A percentile compares a stretch with the other conserved stretches of the same genome.
Conservation (phyloP, 176 grass and related monocot species). For the Luzula sylvatica region DNA sequence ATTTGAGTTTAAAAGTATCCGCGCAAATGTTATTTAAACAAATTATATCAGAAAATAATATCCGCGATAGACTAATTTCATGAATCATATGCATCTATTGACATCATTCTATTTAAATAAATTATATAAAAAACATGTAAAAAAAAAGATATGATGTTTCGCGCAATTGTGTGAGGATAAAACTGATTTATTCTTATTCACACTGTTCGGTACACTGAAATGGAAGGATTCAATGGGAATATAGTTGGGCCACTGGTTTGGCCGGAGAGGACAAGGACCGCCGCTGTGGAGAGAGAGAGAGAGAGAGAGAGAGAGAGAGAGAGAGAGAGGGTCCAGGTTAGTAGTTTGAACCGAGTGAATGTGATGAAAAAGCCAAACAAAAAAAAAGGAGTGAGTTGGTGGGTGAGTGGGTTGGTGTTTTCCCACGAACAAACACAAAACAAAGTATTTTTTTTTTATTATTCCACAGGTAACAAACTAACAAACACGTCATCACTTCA, state of each 20-base stretch:
- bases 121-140: too few relatives aligned
- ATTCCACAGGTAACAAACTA: constrained; percentile 10
- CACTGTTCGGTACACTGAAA: neutral
- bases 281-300: neutral
- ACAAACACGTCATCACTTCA: neutral
- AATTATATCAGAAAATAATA: too few relatives aligned
- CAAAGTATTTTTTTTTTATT: neutral
- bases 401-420: constrained; percentile 7
- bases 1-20: too few relatives aligned
- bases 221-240: neutral
- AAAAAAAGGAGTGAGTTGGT: constrained; percentile 5
- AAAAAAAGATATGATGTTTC: too few relatives aligned
- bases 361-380: constrained; percentile 17
- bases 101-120: too few relatives aligned
- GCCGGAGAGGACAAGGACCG: neutral
- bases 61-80: too few relatives aligned
- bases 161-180: too few relatives aligned
- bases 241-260: neutral
- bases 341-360: neutral
- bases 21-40: too few relatives aligned
- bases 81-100: too few relatives aligned
- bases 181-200: neutral
- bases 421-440: constrained; percentile 1
- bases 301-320: neutral
- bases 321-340: neutral